Conservation (phyloP, 768 basidiomycete genomes). For the Tricholoma hemisulphureum region DNA sequence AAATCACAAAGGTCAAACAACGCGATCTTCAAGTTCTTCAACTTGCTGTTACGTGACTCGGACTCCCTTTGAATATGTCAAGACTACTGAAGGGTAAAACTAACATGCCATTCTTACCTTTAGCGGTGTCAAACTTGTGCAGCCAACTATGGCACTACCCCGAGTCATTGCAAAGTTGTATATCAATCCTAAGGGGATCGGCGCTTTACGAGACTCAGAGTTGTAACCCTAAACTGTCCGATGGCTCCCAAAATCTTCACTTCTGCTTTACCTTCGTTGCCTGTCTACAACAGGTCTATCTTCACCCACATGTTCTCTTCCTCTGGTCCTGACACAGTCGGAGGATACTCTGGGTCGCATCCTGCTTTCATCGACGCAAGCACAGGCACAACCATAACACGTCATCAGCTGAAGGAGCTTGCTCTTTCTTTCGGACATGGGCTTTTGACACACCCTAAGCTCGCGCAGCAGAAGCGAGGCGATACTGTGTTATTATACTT, state of each 20-base stretch:
- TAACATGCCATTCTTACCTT: too few relatives aligned
- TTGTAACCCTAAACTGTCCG: background rate
- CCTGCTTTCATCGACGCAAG: background rate
- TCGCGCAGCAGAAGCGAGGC: background rate
- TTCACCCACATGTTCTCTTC: background rate
- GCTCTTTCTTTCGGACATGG: background rate
- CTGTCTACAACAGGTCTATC: background rate
- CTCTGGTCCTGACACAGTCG: background rate
- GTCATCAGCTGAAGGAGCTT: background rate
- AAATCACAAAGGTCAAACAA: background rate
- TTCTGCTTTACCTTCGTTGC: background rate
- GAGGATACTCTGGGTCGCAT: background rate
- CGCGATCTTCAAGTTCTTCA: background rate
- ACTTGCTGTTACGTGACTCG: too few relatives aligned
- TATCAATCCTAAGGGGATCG: too few relatives aligned
- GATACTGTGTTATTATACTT: background rate
- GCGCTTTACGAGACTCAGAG: too few relatives aligned
- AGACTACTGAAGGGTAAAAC: too few relatives aligned
- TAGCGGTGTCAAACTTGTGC: too few relatives aligned
- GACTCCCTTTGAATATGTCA: too few relatives aligned
- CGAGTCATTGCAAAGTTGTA: too few relatives aligned
- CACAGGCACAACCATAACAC: background rate
- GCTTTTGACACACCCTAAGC: background rate
- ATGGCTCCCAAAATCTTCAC: background rate
- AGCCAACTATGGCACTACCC: too few relatives aligned